Evolutionary conservation across 805 yeast species (phyloP).

Genomic region (Hanseniaspora guilliermondii): DNA sequence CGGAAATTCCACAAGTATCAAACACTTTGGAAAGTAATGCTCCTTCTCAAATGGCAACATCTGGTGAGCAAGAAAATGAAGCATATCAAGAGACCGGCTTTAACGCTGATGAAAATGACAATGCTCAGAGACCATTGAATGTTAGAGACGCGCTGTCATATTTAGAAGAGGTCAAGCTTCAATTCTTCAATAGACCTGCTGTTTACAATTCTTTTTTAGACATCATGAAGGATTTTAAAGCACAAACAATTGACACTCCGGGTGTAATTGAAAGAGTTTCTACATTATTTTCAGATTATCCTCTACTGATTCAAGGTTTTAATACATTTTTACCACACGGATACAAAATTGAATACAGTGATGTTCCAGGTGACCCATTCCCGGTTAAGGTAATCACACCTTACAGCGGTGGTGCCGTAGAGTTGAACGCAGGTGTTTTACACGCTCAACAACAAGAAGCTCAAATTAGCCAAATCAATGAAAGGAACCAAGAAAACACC

Average conservation of each 20-base stretch:
- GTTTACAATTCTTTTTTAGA: constrained; percentile 92
- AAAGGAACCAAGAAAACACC: constrained; percentile 17
- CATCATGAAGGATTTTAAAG: constrained; percentile 97
- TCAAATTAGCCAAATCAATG: constrained; percentile 18
- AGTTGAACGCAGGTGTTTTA: constrained; percentile 9
- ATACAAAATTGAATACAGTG: constrained; percentile 80
- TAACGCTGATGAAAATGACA: constrained; percentile 17
- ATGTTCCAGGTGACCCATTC: constrained; percentile 77
- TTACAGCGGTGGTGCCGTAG: constrained; percentile 46
- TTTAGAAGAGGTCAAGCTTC: constrained; percentile 88
- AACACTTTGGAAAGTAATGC: not conserved
- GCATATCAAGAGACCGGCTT: constrained; percentile 5
- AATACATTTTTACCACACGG: constrained; percentile 97
- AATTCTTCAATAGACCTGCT: constrained; percentile 83
- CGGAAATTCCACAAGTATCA: not conserved
- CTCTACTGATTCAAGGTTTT: constrained; percentile 88
- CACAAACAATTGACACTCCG: constrained; percentile 91
- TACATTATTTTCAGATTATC: constrained; percentile 80
- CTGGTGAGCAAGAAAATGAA: not conserved
- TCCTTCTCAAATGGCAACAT: not conserved
- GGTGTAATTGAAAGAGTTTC: constrained; percentile 97
- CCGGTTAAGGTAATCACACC: constrained; percentile 95
- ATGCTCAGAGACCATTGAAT: constrained; percentile 63
- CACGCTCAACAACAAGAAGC: constrained; percentile 26
- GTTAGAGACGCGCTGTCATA: constrained; percentile 94